Evolutionary conservation across 768 basidiomycete genomes (phyloP).

Genomic region (Mycena galopus): DNA sequence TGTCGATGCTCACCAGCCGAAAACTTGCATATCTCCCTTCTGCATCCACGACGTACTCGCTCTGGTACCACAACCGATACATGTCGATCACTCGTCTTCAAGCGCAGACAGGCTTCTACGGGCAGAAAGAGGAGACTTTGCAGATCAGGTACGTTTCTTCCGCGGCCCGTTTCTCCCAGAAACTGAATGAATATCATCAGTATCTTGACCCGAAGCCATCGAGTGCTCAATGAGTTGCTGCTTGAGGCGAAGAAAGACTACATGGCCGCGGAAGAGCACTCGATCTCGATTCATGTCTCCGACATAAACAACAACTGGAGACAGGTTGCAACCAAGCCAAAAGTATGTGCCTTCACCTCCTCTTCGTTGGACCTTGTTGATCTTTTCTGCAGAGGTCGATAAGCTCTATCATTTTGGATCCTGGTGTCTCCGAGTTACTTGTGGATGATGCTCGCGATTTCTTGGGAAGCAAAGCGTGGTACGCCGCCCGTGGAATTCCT

Average conservation of each 20-base stretch:
- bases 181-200: slow-evolving; percentile 47
- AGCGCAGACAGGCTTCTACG: slow-evolving; percentile 49
- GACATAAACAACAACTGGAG: slow-evolving; percentile 64
- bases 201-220: slow-evolving; percentile 62
- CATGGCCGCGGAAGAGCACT: slow-evolving; percentile 62
- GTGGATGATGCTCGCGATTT: slow-evolving; percentile 81
- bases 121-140: slow-evolving; percentile 53
- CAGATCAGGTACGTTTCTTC: slow-evolving; percentile 54
- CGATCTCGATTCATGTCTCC: slow-evolving; percentile 66
- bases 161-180: neutral
- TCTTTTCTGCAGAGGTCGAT: slow-evolving; percentile 35
- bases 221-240: slow-evolving; percentile 64
- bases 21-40: slow-evolving; percentile 61
- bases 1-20: slow-evolving; percentile 42
- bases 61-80: slow-evolving; percentile 66
- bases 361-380: neutral
- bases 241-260: slow-evolving; percentile 67
- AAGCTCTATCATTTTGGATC: slow-evolving; percentile 81
- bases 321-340: slow-evolving; percentile 68
- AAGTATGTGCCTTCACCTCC: slow-evolving; percentile 39
- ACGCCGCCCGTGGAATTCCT: slow-evolving; percentile 81
- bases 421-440: slow-evolving; percentile 73
- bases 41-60: slow-evolving; percentile 50
- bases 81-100: slow-evolving; percentile 54
- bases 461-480: slow-evolving; percentile 77